Base-by-base conservation (phyloP, 2,329 filamentous ascomycete genomes). In the Cercospora nicotianae region DNA sequence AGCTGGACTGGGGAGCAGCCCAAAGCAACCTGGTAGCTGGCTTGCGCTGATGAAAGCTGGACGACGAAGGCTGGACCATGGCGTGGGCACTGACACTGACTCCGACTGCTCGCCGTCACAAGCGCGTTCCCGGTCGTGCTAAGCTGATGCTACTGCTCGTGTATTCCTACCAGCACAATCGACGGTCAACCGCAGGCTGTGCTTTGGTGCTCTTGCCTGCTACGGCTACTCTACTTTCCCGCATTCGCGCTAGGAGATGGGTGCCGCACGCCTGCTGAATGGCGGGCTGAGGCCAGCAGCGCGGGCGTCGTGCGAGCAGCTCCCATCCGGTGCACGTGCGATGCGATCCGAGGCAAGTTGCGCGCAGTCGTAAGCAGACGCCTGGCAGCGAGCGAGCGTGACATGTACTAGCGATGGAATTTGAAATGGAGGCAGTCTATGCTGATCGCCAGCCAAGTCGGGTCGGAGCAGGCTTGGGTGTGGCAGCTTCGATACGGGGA, bases 181-280 rank as follows among this genome's bases (percentile, higher is more conserved):
- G 48, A 26, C 36, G 61, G 48, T 23, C 63, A 57, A 18, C 28
- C 16, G 23, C 53, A 57, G 23, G 26, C 28, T 30, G 48, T 30
- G 63, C 48, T n/a, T 45, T 66, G 59, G 42, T 64, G 62, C 64
- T 66, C 66, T 67, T 70, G 64, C 65, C 65, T 60, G 57, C 60
- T 59, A 60, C 60, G 65, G 63, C 55, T 63, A 65, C 69, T 64
- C 65, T 53, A 48, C 42, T 48, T 16, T 48, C 51, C 18, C 63
- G 62, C 30, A 67, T 58, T 18, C 30, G 55, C 67, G 69, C 70
- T 72, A 72, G 70, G 70, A 72, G 67, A 70, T 69, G 58, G 61
- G 36, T 58, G 66, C 70, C 70, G 70, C 63, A 63, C 30, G 59
- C 36, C n/a, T 64, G 64, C 28, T 69, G 65, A 72, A 48, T 72